Evolutionary conservation across 306 rosid genomes (phyloP), one percentile per base, ranked within the genome.

Genomic region (Quercus glauca): DNA sequence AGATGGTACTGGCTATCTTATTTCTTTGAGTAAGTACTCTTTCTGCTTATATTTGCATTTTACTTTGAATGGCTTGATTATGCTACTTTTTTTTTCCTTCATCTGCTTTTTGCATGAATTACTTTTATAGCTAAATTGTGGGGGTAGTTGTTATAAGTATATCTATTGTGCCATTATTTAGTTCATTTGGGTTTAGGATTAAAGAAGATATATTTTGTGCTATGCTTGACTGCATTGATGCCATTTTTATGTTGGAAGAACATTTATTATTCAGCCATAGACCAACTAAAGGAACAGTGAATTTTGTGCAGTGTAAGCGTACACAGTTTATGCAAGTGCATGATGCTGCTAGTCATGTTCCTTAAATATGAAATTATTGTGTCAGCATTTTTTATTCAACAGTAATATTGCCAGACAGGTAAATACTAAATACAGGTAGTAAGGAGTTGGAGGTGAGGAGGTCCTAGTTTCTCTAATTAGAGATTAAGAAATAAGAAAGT

Each of bases 11-110:
- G 97, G 97, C 80, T 94, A 94, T 86, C 85, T 94, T 28, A 76
- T 94, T 76, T 87, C 93, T 71, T 83, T 94, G 93, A 78, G 99
- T 94, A 90, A 92, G 97, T 71, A 53, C 35, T 20, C 61, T 45
- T 5, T 25, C 31, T 21, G 13, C 29, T 37, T 1, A 67, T 67
- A 35, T 12, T 8, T 19, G 41, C 49, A 31, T 67, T 67, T 67
- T 67, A 18, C 26, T 18, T 33, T 18, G 71, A 5, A 18, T 7
- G 3, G 2, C 71, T 31, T 67, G 10, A 29, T 3, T 17, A 17
- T 65, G 49, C 23, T 35, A 33, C 41, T 17, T 18, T 33, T 45
- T 65, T 28, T 67, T 23, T 67, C 51, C 14, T 31, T 5, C 26
- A 6, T 58, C 11, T 33, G n/a, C 45, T 57, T 25, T 76, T 26